Conservation (phyloP, 371 early-diverging fungal species). For the Choanephora cucurbitarum region DNA sequence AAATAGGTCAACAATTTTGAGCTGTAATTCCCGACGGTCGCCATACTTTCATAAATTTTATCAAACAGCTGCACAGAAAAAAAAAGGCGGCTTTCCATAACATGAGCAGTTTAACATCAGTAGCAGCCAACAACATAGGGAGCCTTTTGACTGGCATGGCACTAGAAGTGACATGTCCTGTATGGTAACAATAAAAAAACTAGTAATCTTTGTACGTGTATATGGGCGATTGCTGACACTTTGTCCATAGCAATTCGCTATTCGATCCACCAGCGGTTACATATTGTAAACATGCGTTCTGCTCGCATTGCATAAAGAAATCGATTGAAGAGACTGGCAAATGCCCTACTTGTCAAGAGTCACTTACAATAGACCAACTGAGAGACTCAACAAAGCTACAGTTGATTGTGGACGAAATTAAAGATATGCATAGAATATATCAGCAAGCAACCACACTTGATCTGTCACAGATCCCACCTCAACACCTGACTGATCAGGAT, state of each 20-base stretch:
- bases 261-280: not conserved
- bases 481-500: not conserved
- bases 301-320: not conserved
- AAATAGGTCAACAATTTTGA: too few relatives aligned
- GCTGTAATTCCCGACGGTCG: too few relatives aligned
- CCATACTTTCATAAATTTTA: too few relatives aligned
- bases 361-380: not conserved
- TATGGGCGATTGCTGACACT: too few relatives aligned
- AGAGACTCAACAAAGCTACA: not conserved
- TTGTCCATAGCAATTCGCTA: not conserved
- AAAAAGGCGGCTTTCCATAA: too few relatives aligned
- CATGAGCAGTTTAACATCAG: too few relatives aligned
- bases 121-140: not conserved
- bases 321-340: not conserved
- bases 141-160: not conserved
- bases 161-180: not conserved
- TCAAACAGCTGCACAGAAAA: too few relatives aligned
- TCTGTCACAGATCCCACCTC: not conserved
- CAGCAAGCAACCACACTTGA: not conserved
- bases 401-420: slow-evolving; percentile 8
- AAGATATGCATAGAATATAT: slow-evolving; percentile 8
- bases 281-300: not conserved
- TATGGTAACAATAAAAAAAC: not conserved
- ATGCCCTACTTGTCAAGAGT: not conserved
- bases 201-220: too few relatives aligned